Percentiles rank a stretch among this genome's conserved stretches.
These are phyloP conservation scores for Pilobolus umbonatus DNA, from an alignment of 192 early-diverging fungal genomes.

Conservation along the genomic window DNA sequence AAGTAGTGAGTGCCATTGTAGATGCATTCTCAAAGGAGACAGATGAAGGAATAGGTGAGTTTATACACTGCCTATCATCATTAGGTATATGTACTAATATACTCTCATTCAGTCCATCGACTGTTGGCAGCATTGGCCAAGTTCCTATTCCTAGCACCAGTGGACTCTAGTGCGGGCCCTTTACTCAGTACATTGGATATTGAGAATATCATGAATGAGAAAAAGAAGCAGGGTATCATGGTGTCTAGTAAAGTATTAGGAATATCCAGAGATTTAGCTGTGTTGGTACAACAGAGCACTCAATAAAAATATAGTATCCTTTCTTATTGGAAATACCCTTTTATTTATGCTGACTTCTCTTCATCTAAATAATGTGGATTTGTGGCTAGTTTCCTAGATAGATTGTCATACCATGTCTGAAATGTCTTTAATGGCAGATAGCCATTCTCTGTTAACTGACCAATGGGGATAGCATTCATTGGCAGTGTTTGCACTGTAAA, in stretches of 20 bases:
- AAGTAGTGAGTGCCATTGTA: constrained; percentile 59
- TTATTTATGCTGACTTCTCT: background rate
- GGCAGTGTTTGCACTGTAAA: constrained; percentile 56
- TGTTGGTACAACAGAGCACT: constrained; percentile 4
- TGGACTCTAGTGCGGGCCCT: constrained; percentile 1
- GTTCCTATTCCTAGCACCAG: constrained; percentile 27
- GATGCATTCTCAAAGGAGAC: constrained; percentile 55
- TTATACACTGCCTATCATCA: background rate
- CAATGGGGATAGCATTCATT: constrained; percentile 38
- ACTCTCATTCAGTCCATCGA: constrained; percentile 16
- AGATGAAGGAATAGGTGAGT: constrained; percentile 56
- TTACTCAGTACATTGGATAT: constrained; percentile 25
- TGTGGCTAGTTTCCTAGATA: constrained; percentile 54
- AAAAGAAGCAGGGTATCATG: constrained; percentile 15
- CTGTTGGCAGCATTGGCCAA: constrained; percentile 25
- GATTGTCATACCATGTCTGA: constrained; percentile 76
- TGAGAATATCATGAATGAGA: constrained; percentile 1
- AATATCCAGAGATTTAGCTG: constrained; percentile 6
- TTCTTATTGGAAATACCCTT: background rate
- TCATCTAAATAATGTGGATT: constrained; percentile 21
- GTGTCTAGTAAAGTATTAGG: constrained; percentile 11
- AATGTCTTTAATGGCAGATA: constrained; percentile 66
- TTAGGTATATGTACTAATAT: background rate
- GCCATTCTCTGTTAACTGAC: constrained; percentile 39
- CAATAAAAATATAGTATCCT: background rate